Conservation (phyloP, 2,329 filamentous ascomycete species). For the Podosphaera fusca region DNA sequence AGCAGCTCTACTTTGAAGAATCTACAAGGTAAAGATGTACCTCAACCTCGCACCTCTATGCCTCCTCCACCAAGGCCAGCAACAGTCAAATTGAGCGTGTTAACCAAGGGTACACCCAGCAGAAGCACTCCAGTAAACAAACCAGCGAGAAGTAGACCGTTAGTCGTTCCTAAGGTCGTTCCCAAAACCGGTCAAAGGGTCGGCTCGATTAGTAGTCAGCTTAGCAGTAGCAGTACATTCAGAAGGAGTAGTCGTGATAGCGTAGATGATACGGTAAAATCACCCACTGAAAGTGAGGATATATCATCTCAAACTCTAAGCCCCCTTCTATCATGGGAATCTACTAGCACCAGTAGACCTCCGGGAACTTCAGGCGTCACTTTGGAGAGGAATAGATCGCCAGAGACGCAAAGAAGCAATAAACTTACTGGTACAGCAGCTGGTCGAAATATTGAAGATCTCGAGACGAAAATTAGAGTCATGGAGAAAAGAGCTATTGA, state of each 20-base stretch:
- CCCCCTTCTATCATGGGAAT: slow-evolving; percentile 11
- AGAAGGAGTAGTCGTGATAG: slow-evolving; percentile 13
- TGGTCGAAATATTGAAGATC: slow-evolving; percentile 51
- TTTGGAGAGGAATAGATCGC: slow-evolving; percentile 9
- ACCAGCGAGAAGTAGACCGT: slow-evolving; percentile 6
- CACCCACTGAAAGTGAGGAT: slow-evolving; percentile 28
- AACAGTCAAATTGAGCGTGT: slow-evolving; percentile 18
- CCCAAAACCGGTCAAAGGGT: slow-evolving; percentile 14
- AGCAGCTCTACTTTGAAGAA: slow-evolving; percentile 19
- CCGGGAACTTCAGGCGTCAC: slow-evolving; percentile 7
- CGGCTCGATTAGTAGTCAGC: slow-evolving; percentile 13
- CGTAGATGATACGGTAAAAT: slow-evolving; percentile 14
- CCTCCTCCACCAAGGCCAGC: slow-evolving; percentile 29
- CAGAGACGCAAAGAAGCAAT: slow-evolving; percentile 7
- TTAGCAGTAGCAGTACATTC: slow-evolving; percentile 12
- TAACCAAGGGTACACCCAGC: slow-evolving; percentile 16
- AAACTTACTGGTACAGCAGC: slow-evolving; percentile 11
- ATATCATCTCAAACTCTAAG: slow-evolving; percentile 14
- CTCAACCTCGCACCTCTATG: slow-evolving; percentile 34
- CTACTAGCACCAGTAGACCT: slow-evolving; percentile 5
- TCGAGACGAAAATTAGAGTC: slow-evolving; percentile 69
- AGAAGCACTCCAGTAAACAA: slow-evolving; percentile 12
- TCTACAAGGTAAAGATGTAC: slow-evolving; percentile 29
- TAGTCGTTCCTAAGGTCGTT: slow-evolving; percentile 12
- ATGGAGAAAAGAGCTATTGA: slow-evolving; percentile 73